Evolutionary conservation across 2,329 filamentous ascomycete genomes (phyloP).

Genomic region (Zymoseptoria pseudotritici): DNA sequence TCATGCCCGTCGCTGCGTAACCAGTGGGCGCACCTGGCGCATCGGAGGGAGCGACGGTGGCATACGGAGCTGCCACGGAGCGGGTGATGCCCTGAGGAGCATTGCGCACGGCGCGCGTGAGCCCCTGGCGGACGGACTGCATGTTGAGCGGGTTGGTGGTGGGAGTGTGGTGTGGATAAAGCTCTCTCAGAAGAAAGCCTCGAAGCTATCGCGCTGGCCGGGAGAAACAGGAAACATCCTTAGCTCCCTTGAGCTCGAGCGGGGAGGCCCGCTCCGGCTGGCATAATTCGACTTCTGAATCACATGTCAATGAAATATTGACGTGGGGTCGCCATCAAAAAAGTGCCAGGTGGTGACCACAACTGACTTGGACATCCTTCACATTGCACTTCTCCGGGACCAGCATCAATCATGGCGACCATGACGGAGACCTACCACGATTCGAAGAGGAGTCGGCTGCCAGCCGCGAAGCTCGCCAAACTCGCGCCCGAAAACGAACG

Average conservation of each 20-base stretch:
- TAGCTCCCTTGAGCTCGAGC: background rate
- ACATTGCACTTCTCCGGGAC: background rate
- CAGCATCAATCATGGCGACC: constrained; percentile 51
- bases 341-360: too few relatives aligned
- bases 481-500: constrained; percentile 89
- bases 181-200: background rate
- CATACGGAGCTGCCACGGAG: constrained; percentile 59
- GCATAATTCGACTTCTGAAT: background rate
- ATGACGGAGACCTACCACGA: constrained; percentile 51
- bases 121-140: constrained; percentile 75
- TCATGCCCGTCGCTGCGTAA: constrained; percentile 39
- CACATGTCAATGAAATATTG: background rate
- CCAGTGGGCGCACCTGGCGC: constrained; percentile 33
- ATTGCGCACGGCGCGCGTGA: constrained; percentile 61
- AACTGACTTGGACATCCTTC: background rate
- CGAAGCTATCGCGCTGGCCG: background rate
- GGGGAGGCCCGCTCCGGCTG: background rate
- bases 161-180: constrained; percentile 1
- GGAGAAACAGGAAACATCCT: background rate
- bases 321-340: background rate
- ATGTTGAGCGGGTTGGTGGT: constrained; percentile 44
- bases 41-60: constrained; percentile 51
- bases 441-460: constrained; percentile 51
- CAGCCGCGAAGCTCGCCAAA: constrained; percentile 43
- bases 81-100: constrained; percentile 40